These are phyloP conservation scores for Spiraea crenata DNA, from an alignment of 331 rosid species.

Conservation along the genomic window DNA sequence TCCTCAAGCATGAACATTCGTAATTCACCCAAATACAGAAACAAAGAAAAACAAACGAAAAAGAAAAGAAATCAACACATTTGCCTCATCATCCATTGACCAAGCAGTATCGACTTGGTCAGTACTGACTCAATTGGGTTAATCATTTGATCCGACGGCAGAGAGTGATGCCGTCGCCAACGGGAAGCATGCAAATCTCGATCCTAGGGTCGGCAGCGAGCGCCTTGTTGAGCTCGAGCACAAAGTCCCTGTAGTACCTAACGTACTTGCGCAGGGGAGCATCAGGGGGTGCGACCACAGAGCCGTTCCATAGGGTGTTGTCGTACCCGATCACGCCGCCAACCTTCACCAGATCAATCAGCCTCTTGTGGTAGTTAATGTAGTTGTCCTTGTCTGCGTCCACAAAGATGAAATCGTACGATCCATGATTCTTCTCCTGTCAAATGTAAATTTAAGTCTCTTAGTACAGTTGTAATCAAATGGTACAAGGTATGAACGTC, in stretches of 20 bases:
- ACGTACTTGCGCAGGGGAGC: constrained; percentile 83
- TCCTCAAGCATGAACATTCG: constrained; percentile 9
- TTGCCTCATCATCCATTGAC: constrained; percentile 1
- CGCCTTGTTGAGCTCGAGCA: constrained; percentile 84
- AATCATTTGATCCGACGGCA: constrained; percentile 73
- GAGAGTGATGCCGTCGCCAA: constrained; percentile 93
- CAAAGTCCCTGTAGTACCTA: constrained; percentile 79
- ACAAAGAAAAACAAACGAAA: constrained; percentile 7
- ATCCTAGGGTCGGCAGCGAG: constrained; percentile 86
- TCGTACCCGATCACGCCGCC: constrained; percentile 94
- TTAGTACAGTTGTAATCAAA: too few species aligned
- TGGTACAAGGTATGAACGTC: too few species aligned
- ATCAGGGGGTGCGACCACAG: constrained; percentile 83
- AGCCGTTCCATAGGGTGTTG: constrained; percentile 91
- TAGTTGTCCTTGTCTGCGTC: constrained; percentile 95
- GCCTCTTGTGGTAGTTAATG: constrained; percentile 80
- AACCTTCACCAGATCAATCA: constrained; percentile 71
- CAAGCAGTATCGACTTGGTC: background rate
- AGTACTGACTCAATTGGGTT: background rate
- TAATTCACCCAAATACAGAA: constrained; percentile 1
- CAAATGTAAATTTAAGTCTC: too few species aligned
- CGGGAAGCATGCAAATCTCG: constrained; percentile 87
- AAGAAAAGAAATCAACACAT: background rate
- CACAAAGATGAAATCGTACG: constrained; percentile 81
- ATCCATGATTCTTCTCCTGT: constrained; percentile 79